These are phyloP conservation scores for Leucocoprinus birnbaumii DNA, from an alignment of 768 basidiomycete species.

Conservation along the genomic window DNA sequence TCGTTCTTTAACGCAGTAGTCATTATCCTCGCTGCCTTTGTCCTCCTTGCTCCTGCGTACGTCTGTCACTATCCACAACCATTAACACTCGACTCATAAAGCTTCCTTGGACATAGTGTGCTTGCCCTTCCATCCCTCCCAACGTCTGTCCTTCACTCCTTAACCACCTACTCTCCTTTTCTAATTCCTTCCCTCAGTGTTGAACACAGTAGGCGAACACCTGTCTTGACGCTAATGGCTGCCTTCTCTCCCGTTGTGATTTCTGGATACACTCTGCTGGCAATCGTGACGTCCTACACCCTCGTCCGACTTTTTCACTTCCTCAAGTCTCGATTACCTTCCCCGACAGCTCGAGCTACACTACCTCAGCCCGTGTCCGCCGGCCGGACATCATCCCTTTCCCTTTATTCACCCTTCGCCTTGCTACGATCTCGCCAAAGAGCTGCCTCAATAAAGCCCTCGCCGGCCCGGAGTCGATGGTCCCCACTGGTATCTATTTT, in stretches of 20 bases:
- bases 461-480: slow-evolving; percentile 9
- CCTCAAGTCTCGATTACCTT: slow-evolving; percentile 1
- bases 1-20: not conserved
- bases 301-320: slow-evolving; percentile 6
- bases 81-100: slow-evolving; percentile 1
- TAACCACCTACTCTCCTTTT: not conserved
- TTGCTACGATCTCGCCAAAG: slow-evolving; percentile 1
- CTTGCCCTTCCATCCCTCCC: slow-evolving; percentile 7
- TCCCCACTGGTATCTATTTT: not conserved
- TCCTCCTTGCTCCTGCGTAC: slow-evolving; percentile 3
- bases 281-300: slow-evolving; percentile 4
- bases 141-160: slow-evolving; percentile 9
- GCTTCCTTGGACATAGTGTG: not conserved
- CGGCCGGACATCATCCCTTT: slow-evolving; percentile 8
- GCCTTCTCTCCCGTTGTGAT: slow-evolving; percentile 8
- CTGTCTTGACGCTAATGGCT: slow-evolving; percentile 4
- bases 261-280: slow-evolving; percentile 8
- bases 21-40: not conserved
- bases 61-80: not conserved
- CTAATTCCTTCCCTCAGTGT: not conserved
- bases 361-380: slow-evolving; percentile 11
- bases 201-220: slow-evolving; percentile 9
- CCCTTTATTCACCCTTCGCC: slow-evolving; percentile 6
- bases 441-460: not conserved
- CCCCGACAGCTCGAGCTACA: not conserved